Base-by-base conservation (phyloP, 2,329 filamentous ascomycete genomes). In the Fusarium subglutinans region DNA sequence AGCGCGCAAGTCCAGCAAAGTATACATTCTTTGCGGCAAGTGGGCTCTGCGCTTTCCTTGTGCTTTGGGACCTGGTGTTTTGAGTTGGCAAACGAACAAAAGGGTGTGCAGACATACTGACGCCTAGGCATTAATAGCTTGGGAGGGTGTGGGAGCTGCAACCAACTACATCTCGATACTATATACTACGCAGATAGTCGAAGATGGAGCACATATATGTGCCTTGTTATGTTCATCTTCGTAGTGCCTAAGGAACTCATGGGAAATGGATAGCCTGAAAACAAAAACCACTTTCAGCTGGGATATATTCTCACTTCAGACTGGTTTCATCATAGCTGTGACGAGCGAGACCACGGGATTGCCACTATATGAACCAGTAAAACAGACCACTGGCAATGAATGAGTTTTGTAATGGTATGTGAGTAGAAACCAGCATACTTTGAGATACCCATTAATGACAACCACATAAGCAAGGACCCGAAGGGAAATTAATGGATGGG, bases 21-120 rank as follows among this genome's bases (percentile, higher is more conserved):
- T 91, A 91, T 76, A 94, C 94, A 2, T 96, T 96, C 77, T 95
- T 93, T 81, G 92, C 91, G n/a, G 93, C 93, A 9, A 91, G 92
- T 66, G 91, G 92, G 3, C 82, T 96, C 56, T 95, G 93, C 81
- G 87, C 90, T 33, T 93, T 93, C 79, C 84, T 96, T 75, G 87
- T 96, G 40, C 83, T 93, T 28, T 96, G 93, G 93, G 94, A 96
- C 85, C 83, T 95, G 76, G 84, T 96, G 43, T 86, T 90, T 63
- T 79, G 64, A 75, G 51, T 60, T 60, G 56, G 57, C 22, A 37
- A 28, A 13, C 20, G 28, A 40, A 48, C 20, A 28, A 59, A 50
- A 62, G 37, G 54, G 53, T 38, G 47, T 66, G 26, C 37, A 50
- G 13, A 45, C 24, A 38, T 40, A 40, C 17, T 24, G 17, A 22